A percentile compares a stretch with the other conserved stretches of the same genome.
These are phyloP conservation scores for Neobulgaria alba DNA, from an alignment of 2,329 filamentous ascomycete genomes.

Conservation along the genomic window DNA sequence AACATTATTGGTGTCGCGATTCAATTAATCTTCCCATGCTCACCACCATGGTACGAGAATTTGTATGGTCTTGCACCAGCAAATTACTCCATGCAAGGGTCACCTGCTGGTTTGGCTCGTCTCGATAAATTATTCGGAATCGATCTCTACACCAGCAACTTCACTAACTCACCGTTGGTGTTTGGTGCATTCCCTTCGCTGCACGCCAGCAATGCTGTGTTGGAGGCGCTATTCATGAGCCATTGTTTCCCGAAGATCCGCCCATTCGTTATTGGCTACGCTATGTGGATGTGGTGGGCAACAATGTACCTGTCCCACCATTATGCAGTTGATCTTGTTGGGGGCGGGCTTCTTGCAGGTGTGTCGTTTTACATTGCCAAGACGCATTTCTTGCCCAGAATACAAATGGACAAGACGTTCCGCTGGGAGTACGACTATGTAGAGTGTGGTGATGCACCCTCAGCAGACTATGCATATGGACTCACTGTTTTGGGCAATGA, in stretches of 20 bases:
- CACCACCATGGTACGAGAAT: conserved; percentile 95
- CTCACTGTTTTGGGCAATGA: conserved; percentile 25
- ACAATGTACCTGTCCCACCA: conserved; percentile 98
- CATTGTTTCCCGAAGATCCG: conserved; percentile 81
- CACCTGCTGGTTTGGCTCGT: conserved; percentile 78
- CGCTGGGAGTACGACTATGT: conserved; percentile 96
- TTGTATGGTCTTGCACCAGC: conserved; percentile 83
- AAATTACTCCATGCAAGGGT: conserved; percentile 84
- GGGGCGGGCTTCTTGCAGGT: conserved; percentile 69
- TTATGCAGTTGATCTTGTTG: conserved; percentile 89
- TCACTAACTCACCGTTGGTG: conserved; percentile 81
- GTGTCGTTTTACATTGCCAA: conserved; percentile 76
- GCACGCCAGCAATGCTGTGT: conserved; percentile 80
- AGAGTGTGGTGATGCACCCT: conserved; percentile 64
- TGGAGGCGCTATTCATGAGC: conserved; percentile 88
- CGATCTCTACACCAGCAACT: conserved; percentile 87
- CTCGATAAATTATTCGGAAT: conserved; percentile 86
- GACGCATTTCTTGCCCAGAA: conserved; percentile 69
- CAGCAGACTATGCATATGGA: conserved; percentile 46
- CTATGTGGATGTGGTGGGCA: conserved; percentile 94
- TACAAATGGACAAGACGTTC: conserved; percentile 76
- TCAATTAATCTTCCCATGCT: conserved; percentile 86
- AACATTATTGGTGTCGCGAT: conserved; percentile 81
- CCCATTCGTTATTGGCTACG: conserved; percentile 73
- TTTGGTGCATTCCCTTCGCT: conserved; percentile 94